Evolutionary conservation across 2,329 filamentous ascomycete species (phyloP), one percentile per base, ranked within the genome.

Genomic region (Colletotrichum spaethianum): DNA sequence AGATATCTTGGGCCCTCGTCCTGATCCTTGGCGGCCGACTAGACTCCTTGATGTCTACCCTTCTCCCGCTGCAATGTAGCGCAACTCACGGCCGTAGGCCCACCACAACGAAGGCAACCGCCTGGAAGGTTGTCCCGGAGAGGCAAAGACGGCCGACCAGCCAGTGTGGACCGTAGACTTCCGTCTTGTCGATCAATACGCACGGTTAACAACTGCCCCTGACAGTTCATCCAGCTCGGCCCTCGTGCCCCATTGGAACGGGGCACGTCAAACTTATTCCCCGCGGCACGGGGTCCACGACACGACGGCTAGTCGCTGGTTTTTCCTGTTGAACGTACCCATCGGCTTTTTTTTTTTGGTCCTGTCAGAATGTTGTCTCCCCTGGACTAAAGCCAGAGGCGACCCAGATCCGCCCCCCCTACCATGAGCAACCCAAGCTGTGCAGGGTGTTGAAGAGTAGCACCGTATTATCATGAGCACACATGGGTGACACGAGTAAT

Each of bases 141-240:
- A 28, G 33, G 23, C 44, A 38, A 42, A 31, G n/a, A 5, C 31
- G n/a, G 12, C 59, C 16, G 44, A 8, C 59, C 60, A 48, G 31
- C 42, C 31, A 62, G 14, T 42, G 57, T 57, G 68, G 52, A 62
- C 61, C 50, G 20, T 18, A 33, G 68, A 48, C 53, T 42, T 20
- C 12, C 64, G 20, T 56, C 59, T 38, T 59, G 69, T 63, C 69
- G 65, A 72, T 72, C 64, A 63, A 48, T 23, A 59, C 59, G 44
- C 69, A 72, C 52, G 64, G 59, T 53, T 53, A 52, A 59, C 57
- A 52, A 59, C 57, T 67, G 12, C 48, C 55, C 67, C 67, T 61
- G 63, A 7, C 26, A 53, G 28, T 33, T 42, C n/a, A 18, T 16
- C 20, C 46, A 40, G 40, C 31, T 26, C 28, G 33, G 38, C 28